These are phyloP conservation scores for Cryphonectria radicalis DNA, from an alignment of 2,329 filamentous ascomycete species.

Conservation along the genomic window DNA sequence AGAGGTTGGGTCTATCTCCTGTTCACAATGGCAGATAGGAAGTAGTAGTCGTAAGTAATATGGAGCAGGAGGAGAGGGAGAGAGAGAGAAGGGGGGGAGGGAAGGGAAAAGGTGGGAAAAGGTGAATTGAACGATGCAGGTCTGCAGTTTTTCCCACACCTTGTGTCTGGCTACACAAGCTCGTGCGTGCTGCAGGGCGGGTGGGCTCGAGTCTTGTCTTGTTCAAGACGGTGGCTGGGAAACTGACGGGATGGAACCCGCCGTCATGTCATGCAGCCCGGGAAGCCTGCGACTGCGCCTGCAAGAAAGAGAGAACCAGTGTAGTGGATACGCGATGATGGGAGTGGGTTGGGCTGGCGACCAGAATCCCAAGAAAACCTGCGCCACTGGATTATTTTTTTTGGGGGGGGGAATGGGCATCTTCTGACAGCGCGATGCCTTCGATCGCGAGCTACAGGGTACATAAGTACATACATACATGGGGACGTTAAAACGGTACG, in stretches of 20 bases:
- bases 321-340: constrained; percentile 9
- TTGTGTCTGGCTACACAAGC: not conserved
- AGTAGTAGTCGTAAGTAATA: not conserved
- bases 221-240: constrained; percentile 27
- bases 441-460: not conserved
- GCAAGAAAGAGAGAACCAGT: not conserved
- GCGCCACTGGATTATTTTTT: constrained; percentile 14
- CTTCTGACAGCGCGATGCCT: constrained; percentile 1
- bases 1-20: constrained; percentile 4
- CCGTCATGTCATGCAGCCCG: constrained; percentile 17
- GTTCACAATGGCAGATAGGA: not conserved
- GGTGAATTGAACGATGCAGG: constrained; percentile 18
- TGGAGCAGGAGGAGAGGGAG: not conserved
- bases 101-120: constrained; percentile 13
- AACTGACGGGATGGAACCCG: constrained; percentile 5
- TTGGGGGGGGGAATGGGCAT: not conserved
- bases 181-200: constrained; percentile 10
- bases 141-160: constrained; percentile 12
- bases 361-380: not conserved
- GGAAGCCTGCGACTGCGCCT: constrained; percentile 1
- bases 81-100: not conserved
- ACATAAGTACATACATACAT: not conserved
- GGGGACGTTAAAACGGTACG: not conserved
- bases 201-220: constrained; percentile 32
- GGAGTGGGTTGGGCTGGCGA: not conserved